These are phyloP conservation scores for Emmonsiellopsis sp. DNA, from an alignment of 2,329 filamentous ascomycete genomes.

Conservation along the genomic window DNA sequence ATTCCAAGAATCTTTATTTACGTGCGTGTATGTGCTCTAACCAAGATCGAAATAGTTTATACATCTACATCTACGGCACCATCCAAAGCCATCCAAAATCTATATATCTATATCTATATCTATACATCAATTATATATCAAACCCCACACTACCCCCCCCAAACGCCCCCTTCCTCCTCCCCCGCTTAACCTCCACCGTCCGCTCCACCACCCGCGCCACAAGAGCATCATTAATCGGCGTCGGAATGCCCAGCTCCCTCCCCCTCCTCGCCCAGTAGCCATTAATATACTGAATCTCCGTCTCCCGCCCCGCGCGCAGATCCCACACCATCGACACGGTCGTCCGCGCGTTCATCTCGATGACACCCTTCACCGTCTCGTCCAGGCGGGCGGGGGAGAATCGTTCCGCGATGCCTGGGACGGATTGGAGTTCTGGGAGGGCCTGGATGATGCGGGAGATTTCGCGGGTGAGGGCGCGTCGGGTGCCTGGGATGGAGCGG, in stretches of 20 bases:
- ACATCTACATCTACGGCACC: no score
- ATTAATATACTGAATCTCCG: conserved; percentile 78
- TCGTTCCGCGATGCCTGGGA: conserved; percentile 51
- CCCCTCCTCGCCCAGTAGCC: conserved; percentile 76
- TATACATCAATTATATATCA: no score
- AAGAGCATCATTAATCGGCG: background rate
- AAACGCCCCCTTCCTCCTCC: background rate
- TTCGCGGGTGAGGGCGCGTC: conserved; percentile 65
- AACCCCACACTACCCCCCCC: no score
- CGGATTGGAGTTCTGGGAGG: conserved; percentile 63
- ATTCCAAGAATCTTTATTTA: no score
- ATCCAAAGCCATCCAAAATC: no score
- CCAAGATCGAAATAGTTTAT: no score
- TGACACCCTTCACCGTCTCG: conserved; percentile 47
- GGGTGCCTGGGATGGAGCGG: conserved; percentile 54
- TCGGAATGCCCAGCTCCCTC: conserved; percentile 57
- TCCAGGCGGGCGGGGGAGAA: conserved; percentile 54
- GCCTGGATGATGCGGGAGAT: conserved; percentile 60
- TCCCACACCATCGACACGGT: conserved; percentile 60
- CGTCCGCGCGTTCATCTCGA: conserved; percentile 46
- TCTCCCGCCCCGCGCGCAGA: conserved; percentile 51
- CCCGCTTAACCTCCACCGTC: background rate
- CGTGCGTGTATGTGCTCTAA: no score
- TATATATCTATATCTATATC: no score
- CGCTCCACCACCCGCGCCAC: background rate